These are phyloP conservation scores for Emergomyces pasteurianus DNA, from an alignment of 2,329 filamentous ascomycete genomes.

Conservation along the genomic window DNA sequence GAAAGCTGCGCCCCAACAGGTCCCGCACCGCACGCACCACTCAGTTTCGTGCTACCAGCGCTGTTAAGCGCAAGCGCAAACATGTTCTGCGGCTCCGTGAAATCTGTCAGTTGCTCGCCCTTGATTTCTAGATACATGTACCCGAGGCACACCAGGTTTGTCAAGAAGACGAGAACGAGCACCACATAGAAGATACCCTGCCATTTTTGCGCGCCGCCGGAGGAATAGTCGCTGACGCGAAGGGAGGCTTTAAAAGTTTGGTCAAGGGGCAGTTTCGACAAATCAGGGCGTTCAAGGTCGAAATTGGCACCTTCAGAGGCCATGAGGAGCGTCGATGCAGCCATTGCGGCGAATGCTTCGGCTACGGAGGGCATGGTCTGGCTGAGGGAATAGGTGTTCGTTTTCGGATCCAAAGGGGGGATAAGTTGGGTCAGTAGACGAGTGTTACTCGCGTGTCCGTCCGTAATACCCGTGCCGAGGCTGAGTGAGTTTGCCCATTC, in stretches of 20 bases:
- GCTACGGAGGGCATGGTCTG: slow-evolving; percentile 52
- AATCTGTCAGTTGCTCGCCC: slow-evolving; percentile 59
- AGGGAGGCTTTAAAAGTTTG: slow-evolving; percentile 50
- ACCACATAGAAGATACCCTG: slow-evolving; percentile 57
- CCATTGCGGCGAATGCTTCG: slow-evolving; percentile 61
- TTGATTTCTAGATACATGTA: slow-evolving; percentile 48
- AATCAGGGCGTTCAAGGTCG: slow-evolving; percentile 37
- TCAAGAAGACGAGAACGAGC: slow-evolving; percentile 51
- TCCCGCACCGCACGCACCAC: slow-evolving; percentile 46
- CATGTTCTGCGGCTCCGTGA: slow-evolving; percentile 64
- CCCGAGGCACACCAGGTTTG: slow-evolving; percentile 53
- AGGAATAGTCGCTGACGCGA: slow-evolving; percentile 57
- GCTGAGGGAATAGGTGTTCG: slow-evolving; percentile 30
- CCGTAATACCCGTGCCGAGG: slow-evolving; percentile 43
- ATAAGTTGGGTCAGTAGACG: slow-evolving; percentile 47
- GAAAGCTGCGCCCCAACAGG: slow-evolving; percentile 40
- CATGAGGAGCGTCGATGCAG: slow-evolving; percentile 53
- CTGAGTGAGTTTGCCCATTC: slow-evolving; percentile 46
- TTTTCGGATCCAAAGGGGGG: slow-evolving; percentile 23
- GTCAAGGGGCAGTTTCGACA: slow-evolving; percentile 5
- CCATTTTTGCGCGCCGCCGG: slow-evolving; percentile 48
- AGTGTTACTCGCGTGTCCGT: slow-evolving; percentile 47
- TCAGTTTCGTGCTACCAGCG: slow-evolving; percentile 40
- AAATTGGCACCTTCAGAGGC: slow-evolving; percentile 50
- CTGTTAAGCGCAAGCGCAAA: slow-evolving; percentile 61